These are phyloP conservation scores for Neurospora sublineolata DNA, from an alignment of 495 filamentous ascomycete species.

Conservation along the genomic window DNA sequence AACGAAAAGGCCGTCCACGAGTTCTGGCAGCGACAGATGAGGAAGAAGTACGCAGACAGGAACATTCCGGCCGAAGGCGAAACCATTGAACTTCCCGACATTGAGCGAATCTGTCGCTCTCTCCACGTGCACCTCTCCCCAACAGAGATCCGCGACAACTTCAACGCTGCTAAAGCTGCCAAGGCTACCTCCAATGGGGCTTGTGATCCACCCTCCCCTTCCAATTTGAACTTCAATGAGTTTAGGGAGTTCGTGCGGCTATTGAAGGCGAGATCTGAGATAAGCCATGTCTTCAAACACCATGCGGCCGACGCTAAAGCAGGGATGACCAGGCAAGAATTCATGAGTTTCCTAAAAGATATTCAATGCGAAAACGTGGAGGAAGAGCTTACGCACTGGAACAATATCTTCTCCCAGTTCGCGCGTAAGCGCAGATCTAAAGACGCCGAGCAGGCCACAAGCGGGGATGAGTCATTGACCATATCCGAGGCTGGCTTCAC, in stretches of 20 bases:
- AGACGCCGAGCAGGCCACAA: conserved; percentile 27
- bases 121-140: conserved; percentile 81
- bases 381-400: conserved; percentile 52
- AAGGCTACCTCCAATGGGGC: conserved; percentile 1
- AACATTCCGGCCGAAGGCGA: conserved; percentile 49
- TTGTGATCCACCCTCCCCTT: conserved; percentile 27
- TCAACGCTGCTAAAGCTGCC: conserved; percentile 55
- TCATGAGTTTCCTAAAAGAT: conserved; percentile 61
- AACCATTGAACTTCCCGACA: conserved; percentile 58
- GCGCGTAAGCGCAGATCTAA: conserved; percentile 52
- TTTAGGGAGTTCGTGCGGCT: conserved; percentile 72
- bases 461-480: conserved; percentile 32
- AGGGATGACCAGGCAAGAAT: conserved; percentile 60
- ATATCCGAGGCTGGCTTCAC: conserved; percentile 70
- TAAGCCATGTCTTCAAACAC: conserved; percentile 54
- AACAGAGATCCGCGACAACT: conserved; percentile 61
- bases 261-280: conserved; percentile 74
- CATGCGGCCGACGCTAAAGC: conserved; percentile 38
- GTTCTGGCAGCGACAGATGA: conserved; percentile 85
- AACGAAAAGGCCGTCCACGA: conserved; percentile 67
- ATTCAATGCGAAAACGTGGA: conserved; percentile 68
- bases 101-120: conserved; percentile 72
- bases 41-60: conserved; percentile 47
- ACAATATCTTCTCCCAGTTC: conserved; percentile 61
- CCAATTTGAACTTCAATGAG: conserved; percentile 58